A percentile compares a stretch with the other conserved stretches of the same genome.
These are phyloP conservation scores for Lepidium aucheri DNA, from an alignment of 345 rosid genomes.

Conservation along the genomic window DNA sequence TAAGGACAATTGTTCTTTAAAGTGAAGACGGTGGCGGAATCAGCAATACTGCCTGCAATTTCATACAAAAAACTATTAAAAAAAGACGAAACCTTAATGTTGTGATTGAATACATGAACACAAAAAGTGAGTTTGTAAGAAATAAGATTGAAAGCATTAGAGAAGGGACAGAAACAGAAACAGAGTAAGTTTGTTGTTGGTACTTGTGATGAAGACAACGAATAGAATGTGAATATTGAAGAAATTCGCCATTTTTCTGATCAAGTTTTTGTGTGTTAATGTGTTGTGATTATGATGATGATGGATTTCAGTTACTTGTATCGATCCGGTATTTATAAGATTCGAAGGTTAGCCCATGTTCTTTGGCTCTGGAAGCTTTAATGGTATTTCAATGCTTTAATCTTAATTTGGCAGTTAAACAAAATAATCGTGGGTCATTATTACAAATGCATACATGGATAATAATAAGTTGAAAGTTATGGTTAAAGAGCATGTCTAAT, in stretches of 20 bases:
- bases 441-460: neutral
- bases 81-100: neutral
- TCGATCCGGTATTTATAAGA: slow-evolving; percentile 4
- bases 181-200: neutral
- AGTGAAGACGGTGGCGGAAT: slow-evolving; percentile 53
- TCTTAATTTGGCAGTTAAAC: neutral
- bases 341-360: slow-evolving; percentile 4
- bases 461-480: neutral
- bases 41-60: slow-evolving; percentile 17
- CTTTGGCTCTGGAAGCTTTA: neutral
- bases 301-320: slow-evolving; percentile 4
- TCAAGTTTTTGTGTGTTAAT: neutral
- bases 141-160: neutral
- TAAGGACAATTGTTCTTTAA: slow-evolving; percentile 58
- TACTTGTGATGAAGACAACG: slow-evolving; percentile 19
- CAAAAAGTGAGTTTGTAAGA: neutral
- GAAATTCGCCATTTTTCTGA: neutral
- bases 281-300: neutral
- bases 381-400: neutral
- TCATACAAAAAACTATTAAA: neutral
- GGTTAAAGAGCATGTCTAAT: slow-evolving; percentile 9
- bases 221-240: neutral
- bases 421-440: neutral
- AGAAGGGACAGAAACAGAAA: neutral
- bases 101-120: neutral